Base-by-base conservation (phyloP, 2,329 filamentous ascomycete genomes). In the Diaporthe velutina region DNA sequence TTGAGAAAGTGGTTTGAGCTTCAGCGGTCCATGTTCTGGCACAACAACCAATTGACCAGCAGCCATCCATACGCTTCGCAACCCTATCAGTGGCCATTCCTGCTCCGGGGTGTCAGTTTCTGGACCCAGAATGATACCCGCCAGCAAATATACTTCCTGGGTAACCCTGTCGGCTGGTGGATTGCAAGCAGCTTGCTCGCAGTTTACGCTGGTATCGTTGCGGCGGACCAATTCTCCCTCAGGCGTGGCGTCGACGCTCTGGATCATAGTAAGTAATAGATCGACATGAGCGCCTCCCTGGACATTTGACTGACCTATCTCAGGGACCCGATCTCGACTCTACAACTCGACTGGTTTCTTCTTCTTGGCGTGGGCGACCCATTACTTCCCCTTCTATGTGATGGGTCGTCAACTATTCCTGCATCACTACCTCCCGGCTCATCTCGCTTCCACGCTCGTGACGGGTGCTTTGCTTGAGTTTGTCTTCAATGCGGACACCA, bases 321-420 rank as follows among this genome's bases (percentile, higher is more conserved):
- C 9, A 93, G 95, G 95, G 78, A 95, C 97, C 40, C 96, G 97
- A 78, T 96, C 94, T 33, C 95, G 96, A 77, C 90, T 99, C 67
- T 99, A 99, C 87, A 98, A 98, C 89, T 98, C 95, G 72, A 98
- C 97, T 0, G 97, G 97, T 33, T 99, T 99, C 90, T 97, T 99
- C 88, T 98, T 98, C 91, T 91, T 99, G 74, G 95, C 95, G 73
- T 99, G 97, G 97, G 95, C 95, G 19, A 96, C 95, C 2, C 97
- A 99, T 84, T 99, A 98, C 88, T 92, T 98, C 84, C 96, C 96
- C 70, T 99, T 99, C 88, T 99, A 92, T 87, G 91, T 98, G 77
- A 99, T 99, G 96, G 96, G 96, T 74, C 95, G 96, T 80, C 96
- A 99, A 84, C 92, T 98, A 78, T 99, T 99, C 92, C 85, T 99